A percentile compares a stretch with the other conserved stretches of the same genome.
Conservation (phyloP, 2,329 filamentous ascomycete species). For the Orbilia ellipsospora region DNA sequence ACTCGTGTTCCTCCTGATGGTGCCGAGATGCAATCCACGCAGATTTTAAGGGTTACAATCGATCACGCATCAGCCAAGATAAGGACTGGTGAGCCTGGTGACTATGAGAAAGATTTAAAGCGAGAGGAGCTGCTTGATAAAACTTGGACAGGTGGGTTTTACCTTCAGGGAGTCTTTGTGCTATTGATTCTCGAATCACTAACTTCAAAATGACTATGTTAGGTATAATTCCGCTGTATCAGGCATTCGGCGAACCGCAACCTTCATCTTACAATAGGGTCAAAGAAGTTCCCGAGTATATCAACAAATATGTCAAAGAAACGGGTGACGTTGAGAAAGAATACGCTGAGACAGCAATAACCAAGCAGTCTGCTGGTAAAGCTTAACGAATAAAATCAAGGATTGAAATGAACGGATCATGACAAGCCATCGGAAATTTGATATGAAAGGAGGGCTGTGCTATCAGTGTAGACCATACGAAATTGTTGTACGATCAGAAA, state of each 20-base stretch:
- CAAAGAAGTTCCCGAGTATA: constrained; percentile 71
- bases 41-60: constrained; percentile 76
- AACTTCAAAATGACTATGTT: not conserved
- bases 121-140: constrained; percentile 65
- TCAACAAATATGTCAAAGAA: constrained; percentile 68
- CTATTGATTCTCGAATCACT: too few species aligned
- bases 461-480: constrained; percentile 4
- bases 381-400: not conserved
- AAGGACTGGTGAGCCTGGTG: constrained; percentile 72
- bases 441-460: not conserved
- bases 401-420: not conserved
- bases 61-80: constrained; percentile 80
- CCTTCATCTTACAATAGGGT: constrained; percentile 71
- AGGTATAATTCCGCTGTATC: constrained; percentile 72
- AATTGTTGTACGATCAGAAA: constrained; percentile 2
- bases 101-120: constrained; percentile 69
- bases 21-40: constrained; percentile 79
- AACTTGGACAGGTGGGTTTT: constrained; percentile 68
- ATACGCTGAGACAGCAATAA: constrained; percentile 62
- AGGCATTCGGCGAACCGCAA: constrained; percentile 73
- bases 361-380: constrained; percentile 19
- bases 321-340: constrained; percentile 64
- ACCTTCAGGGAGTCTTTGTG: not conserved
- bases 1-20: constrained; percentile 76
- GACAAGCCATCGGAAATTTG: not conserved